These are phyloP conservation scores for Mycosphaerella sp. DNA, from an alignment of 2,329 filamentous ascomycete species.

Conservation along the genomic window DNA sequence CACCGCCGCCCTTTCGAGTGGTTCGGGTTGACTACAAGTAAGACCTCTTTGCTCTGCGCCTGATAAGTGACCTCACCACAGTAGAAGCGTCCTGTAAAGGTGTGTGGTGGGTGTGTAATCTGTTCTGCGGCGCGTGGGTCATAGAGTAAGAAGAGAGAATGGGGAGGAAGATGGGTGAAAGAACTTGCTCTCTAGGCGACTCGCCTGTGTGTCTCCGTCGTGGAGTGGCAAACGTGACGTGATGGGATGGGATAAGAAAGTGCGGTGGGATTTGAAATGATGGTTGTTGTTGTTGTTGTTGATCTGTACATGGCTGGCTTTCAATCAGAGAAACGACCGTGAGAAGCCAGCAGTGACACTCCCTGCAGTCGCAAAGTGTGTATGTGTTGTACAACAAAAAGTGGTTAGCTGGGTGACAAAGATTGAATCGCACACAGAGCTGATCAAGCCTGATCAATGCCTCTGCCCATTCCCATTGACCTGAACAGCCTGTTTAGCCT, in stretches of 20 bases:
- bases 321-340: neutral
- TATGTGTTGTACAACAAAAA: constrained; percentile 11
- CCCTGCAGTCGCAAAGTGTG: neutral
- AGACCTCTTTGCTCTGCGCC: constrained; percentile 11
- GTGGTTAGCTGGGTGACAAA: neutral
- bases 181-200: too few relatives aligned
- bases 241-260: neutral
- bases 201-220: too few relatives aligned
- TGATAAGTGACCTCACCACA: constrained; percentile 30
- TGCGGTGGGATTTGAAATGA: neutral
- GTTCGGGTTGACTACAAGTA: neutral
- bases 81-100: constrained; percentile 9
- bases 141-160: constrained; percentile 4
- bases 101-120: constrained; percentile 30
- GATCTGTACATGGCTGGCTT: constrained; percentile 6
- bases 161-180: neutral
- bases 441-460: constrained; percentile 5
- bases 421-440: neutral
- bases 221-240: too few relatives aligned
- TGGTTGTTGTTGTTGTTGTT: constrained; percentile 1
- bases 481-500: constrained; percentile 11
- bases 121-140: constrained; percentile 29
- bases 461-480: constrained; percentile 17
- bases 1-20: neutral
- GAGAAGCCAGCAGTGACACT: neutral